Evolutionary conservation across 306 rosid species (phyloP).

Genomic region (Mimosa pudica): DNA sequence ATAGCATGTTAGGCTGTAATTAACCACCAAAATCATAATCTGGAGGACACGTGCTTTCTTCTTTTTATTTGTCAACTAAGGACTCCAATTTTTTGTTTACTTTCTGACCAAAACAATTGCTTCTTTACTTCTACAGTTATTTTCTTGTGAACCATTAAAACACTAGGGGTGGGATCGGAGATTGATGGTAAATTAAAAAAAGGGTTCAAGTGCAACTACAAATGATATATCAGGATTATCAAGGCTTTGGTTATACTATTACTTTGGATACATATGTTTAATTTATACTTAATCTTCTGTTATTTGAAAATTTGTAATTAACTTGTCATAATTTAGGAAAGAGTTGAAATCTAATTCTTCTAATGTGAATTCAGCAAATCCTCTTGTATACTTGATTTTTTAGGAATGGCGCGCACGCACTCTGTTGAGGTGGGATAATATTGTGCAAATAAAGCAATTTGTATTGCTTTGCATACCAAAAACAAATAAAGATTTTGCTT

Average conservation of each 20-base stretch:
- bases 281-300: neutral
- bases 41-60: neutral
- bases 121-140: neutral
- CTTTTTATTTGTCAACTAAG: neutral
- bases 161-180: neutral
- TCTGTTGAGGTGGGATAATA: no score
- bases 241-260: neutral
- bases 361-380: neutral
- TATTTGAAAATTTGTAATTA: neutral
- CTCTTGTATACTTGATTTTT: neutral
- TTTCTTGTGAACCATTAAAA: neutral
- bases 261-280: neutral
- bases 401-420: no score
- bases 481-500: no score
- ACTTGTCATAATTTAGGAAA: neutral
- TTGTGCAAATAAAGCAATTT: no score
- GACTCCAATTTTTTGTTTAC: neutral
- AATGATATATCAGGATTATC: neutral
- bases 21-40: slow-evolving; percentile 17
- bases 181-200: neutral
- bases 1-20: slow-evolving; percentile 3
- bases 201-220: neutral
- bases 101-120: neutral
- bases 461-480: no score
- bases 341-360: neutral